phyloP scores from a whole-genome alignment of 1,139 yeast genomes.

The Candida gigantensis region DNA sequence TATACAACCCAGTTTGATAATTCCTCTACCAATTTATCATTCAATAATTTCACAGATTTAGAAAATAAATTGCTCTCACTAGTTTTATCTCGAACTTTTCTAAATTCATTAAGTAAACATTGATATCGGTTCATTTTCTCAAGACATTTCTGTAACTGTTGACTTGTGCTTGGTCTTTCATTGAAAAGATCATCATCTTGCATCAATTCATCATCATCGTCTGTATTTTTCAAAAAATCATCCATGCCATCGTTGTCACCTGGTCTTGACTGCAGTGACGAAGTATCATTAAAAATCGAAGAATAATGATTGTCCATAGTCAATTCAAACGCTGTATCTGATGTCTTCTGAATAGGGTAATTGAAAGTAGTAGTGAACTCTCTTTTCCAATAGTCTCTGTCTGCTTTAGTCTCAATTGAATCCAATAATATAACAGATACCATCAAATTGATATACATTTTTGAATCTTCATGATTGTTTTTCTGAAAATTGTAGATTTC shows the following conservation, averaged over 20 bases:
- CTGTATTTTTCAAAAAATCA: constrained; percentile 9
- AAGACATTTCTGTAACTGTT: constrained; percentile 6
- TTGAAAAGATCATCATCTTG: constrained; percentile 15
- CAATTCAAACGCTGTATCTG: constrained; percentile 8
- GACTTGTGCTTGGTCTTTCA: constrained; percentile 14
- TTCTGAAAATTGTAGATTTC: constrained; percentile 23
- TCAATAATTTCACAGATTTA: constrained; percentile 12
- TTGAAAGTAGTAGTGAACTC: no score
- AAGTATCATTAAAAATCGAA: constrained; percentile 16
- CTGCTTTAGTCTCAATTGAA: constrained; percentile 19
- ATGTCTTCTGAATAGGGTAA: neutral
- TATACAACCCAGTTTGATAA: constrained; percentile 10
- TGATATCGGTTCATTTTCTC: constrained; percentile 1
- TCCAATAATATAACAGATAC: constrained; percentile 23
- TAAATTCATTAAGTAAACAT: constrained; percentile 13
- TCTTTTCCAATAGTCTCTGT: constrained; percentile 29
- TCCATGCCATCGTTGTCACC: constrained; percentile 5
- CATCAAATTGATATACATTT: constrained; percentile 29
- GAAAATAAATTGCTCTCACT: constrained; percentile 9
- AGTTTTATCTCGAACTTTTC: constrained; percentile 6
- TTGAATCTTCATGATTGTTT: constrained; percentile 29
- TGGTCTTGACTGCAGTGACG: neutral
- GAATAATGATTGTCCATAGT: constrained; percentile 19
- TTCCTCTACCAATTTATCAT: constrained; percentile 16
- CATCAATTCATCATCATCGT: constrained; percentile 16